A percentile compares a stretch with the other conserved stretches of the same genome.
Conservation (phyloP, 108 stramenopile species). For the Stephanodiscus triporus region DNA sequence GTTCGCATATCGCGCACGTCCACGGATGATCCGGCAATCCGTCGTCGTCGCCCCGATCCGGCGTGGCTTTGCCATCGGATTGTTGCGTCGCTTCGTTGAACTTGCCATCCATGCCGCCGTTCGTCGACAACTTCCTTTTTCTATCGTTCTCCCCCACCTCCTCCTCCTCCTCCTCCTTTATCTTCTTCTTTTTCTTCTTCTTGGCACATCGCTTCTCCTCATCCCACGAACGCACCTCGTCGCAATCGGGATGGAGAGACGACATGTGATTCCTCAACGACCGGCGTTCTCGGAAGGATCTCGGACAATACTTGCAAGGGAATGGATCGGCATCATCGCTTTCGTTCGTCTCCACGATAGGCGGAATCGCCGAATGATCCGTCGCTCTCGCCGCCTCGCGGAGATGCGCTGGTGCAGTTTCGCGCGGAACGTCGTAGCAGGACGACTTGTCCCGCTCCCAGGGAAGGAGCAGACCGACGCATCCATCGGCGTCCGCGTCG, state of each 20-base stretch:
- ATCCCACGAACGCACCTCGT: conserved; percentile 39
- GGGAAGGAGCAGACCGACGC: conserved; percentile 16
- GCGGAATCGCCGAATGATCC: neutral
- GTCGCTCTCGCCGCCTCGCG: neutral
- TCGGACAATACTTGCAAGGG: conserved; percentile 68
- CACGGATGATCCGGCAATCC: conserved; percentile 1
- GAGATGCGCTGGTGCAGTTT: neutral
- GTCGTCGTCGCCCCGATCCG: neutral
- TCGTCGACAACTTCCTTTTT: neutral
- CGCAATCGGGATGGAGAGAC: conserved; percentile 42
- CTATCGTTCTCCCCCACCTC: too few species aligned
- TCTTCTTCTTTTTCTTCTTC: conserved; percentile 38
- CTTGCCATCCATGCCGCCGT: neutral
- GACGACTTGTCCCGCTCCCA: conserved; percentile 21
- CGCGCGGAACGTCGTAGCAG: neutral
- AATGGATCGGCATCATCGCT: conserved; percentile 10
- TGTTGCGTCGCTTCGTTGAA: conserved; percentile 1
- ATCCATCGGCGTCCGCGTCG: neutral
- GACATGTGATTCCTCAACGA: conserved; percentile 73
- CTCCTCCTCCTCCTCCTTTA: too few species aligned
- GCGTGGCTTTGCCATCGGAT: neutral
- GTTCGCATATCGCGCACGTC: conserved; percentile 28
- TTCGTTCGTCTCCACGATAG: neutral
- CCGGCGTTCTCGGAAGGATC: conserved; percentile 66
- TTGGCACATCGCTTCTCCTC: conserved; percentile 25